Evolutionary conservation across 495 filamentous ascomycete genomes (phyloP).

Genomic region (Parmelia sp.): DNA sequence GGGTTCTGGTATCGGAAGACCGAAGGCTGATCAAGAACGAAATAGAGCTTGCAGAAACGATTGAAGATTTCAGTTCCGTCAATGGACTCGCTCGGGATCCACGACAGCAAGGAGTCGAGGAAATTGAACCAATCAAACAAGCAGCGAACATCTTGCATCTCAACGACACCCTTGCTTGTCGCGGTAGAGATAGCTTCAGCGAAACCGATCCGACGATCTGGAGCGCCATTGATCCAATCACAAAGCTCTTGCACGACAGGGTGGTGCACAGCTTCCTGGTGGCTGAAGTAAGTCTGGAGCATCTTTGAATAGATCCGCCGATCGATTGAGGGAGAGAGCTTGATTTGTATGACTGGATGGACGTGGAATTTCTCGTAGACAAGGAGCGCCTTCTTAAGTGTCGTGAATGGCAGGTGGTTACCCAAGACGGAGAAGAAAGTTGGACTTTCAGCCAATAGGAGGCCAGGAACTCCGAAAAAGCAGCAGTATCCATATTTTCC

Average conservation of each 20-base stretch:
- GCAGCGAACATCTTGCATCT: slow-evolving; percentile 7
- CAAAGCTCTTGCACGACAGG: slow-evolving; percentile 7
- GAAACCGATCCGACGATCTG: not conserved
- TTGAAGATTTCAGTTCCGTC: slow-evolving; percentile 11
- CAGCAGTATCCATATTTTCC: too few relatives aligned
- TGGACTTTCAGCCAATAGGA: too few relatives aligned
- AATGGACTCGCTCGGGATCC: slow-evolving; percentile 4
- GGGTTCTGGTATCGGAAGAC: slow-evolving; percentile 8
- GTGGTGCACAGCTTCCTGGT: not conserved
- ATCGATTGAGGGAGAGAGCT: not conserved
- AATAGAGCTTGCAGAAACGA: slow-evolving; percentile 7
- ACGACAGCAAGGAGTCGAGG: slow-evolving; percentile 5
- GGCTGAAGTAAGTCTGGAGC: not conserved
- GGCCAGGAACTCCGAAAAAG: too few relatives aligned
- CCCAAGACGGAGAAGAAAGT: too few relatives aligned
- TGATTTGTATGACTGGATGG: not conserved
- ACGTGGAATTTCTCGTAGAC: not conserved
- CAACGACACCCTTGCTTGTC: not conserved
- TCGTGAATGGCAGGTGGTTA: too few relatives aligned
- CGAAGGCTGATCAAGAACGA: slow-evolving; percentile 12
- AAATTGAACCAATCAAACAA: slow-evolving; percentile 3
- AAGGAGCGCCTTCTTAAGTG: not conserved
- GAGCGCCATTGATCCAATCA: not conserved
- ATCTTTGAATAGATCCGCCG: not conserved
- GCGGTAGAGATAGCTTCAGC: slow-evolving; percentile 6